Base-by-base conservation (phyloP, 768 basidiomycete genomes). In the Leucogyrophana mollusca region DNA sequence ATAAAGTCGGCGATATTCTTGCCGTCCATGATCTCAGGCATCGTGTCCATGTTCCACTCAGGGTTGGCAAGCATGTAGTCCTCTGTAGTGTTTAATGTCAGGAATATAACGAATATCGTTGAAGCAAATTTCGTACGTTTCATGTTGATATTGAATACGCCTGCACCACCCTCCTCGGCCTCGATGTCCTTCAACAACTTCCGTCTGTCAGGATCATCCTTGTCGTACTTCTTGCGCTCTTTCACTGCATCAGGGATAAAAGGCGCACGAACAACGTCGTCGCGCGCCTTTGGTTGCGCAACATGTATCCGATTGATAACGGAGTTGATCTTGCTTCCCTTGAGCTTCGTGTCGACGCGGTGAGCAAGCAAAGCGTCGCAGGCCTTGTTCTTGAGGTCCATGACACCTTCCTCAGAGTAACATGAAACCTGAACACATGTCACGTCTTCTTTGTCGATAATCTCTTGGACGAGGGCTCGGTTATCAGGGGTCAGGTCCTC, bases 1-100 rank as follows among this genome's bases (percentile, higher is more conserved):
- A 98, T 90, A 52, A 99, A 99, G 74, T 99, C 96, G 18, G 94
- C 95, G 43, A 98, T 71, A 71, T 99, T 99, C 80, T 97, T 97
- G 71, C 96, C 96, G 55, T 97, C 84, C 85, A 92, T 84, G 60
- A 99, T 90, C 66, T 99, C 96, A n/a, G 96, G 96, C n/a, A 98
- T 87, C 54, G 82, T 76, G 60, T 99, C 96, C 71, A 82, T 74
- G 73, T 96, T 99, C 96, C 96, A 99, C 35, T 90, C 86, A 30
- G 88, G 83, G 61, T 96, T 84, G 18, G 82, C 76, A 48, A 99
- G 82, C 21, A 96, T 47, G 69, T 96, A 98, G 66, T 91, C 80
- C 77, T 92, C 94, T 97, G 70, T 39, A 54, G 36, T 51, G 45
- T 21, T 21, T 33, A n/a, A 17, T 38, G 35, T 49, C 9, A 56